Conservation (phyloP, 2,329 filamentous ascomycete genomes). For the Rosellinia necatrix region DNA sequence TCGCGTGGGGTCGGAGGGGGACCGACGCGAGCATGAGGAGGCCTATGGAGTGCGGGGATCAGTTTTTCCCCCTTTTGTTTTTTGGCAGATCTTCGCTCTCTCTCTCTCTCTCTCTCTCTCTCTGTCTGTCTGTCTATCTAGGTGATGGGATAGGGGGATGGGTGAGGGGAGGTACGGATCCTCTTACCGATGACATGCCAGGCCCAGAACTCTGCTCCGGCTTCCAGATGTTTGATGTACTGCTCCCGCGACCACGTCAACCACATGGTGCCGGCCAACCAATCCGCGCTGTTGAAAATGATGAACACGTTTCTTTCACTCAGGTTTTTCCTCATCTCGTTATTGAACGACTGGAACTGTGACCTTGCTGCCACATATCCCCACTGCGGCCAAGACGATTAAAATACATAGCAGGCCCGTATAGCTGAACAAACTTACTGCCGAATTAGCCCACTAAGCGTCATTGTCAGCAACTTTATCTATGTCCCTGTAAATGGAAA, state of each 20-base stretch:
- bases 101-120: too few species aligned
- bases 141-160: too few species aligned
- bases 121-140: too few species aligned
- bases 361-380: not conserved
- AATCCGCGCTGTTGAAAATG: not conserved
- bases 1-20: not conserved
- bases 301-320: not conserved
- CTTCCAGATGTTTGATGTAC: not conserved
- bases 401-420: not conserved
- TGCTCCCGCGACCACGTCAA: not conserved
- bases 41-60: slow-evolving; percentile 7
- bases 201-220: not conserved
- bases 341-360: not conserved
- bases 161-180: not conserved
- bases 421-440: not conserved
- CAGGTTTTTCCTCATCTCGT: not conserved
- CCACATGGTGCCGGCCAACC: not conserved
- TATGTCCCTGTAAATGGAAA: too few species aligned
- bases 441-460: not conserved
- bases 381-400: not conserved
- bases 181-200: slow-evolving; percentile 15
- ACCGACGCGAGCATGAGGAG: slow-evolving; percentile 19
- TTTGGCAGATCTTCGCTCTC: too few species aligned
- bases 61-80: too few species aligned
- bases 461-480: too few species aligned